phyloP scores from a whole-genome alignment of 805 yeast genomes.

The Kregervanrija pseudodelftensis region DNA sequence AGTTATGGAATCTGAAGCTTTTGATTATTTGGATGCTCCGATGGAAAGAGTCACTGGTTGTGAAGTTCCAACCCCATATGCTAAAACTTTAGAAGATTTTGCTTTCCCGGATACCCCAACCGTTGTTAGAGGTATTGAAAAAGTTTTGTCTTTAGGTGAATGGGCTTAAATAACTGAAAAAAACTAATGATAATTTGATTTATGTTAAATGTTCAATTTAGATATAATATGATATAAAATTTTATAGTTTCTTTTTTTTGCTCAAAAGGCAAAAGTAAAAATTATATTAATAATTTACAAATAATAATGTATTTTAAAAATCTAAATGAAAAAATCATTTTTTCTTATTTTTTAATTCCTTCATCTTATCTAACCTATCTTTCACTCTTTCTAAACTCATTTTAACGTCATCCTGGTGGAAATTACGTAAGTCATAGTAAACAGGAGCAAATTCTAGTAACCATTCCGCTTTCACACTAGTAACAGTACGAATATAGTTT shows the following conservation, averaged over 20 bases:
- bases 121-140: conserved; percentile 79
- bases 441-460: conserved; percentile 72
- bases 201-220: not conserved
- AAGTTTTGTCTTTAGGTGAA: conserved; percentile 57
- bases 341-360: conserved; percentile 10
- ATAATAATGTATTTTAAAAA: not conserved
- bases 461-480: conserved; percentile 89
- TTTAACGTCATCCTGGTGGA: conserved; percentile 64
- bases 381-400: conserved; percentile 59
- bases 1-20: conserved; percentile 96
- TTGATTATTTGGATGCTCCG: conserved; percentile 97
- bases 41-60: conserved; percentile 98
- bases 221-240: not conserved
- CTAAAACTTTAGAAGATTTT: conserved; percentile 90
- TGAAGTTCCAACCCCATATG: conserved; percentile 99
- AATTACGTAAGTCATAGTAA: conserved; percentile 57
- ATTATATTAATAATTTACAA: not conserved
- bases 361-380: conserved; percentile 38
- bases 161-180: conserved; percentile 18
- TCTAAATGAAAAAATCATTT: not conserved
- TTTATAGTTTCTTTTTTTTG: not conserved
- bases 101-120: conserved; percentile 97
- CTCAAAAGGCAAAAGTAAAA: not conserved
- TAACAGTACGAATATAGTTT: conserved; percentile 91
- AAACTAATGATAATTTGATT: not conserved